Conservation (phyloP, 768 basidiomycete genomes). For the Russula abietina region DNA sequence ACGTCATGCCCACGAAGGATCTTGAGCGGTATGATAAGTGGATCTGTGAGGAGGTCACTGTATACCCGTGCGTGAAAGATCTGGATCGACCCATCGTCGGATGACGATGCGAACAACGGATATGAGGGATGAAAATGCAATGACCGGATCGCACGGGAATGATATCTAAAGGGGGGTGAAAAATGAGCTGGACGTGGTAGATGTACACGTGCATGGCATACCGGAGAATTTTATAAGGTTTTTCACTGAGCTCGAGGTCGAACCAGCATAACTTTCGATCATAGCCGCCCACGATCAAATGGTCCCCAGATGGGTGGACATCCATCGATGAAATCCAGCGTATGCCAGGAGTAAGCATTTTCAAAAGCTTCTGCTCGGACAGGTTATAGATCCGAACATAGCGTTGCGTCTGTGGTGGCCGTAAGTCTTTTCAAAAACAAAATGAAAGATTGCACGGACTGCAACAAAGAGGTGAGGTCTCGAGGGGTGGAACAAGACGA, state of each 20-base stretch:
- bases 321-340: slow-evolving; percentile 98
- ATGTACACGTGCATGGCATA: slow-evolving; percentile 30
- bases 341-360: slow-evolving; percentile 91
- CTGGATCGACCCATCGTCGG: slow-evolving; percentile 96
- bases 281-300: slow-evolving; percentile 95
- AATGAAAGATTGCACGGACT: slow-evolving; percentile 43
- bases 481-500: slow-evolving; percentile 88
- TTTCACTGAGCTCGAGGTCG: slow-evolving; percentile 92
- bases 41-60: slow-evolving; percentile 93
- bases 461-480: slow-evolving; percentile 98
- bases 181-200: background rate
- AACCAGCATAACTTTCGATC: slow-evolving; percentile 99
- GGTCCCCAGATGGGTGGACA: slow-evolving; percentile 91
- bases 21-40: slow-evolving; percentile 94
- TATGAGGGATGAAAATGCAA: slow-evolving; percentile 91
- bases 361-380: slow-evolving; percentile 85
- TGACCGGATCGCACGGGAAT: slow-evolving; percentile 87
- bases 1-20: slow-evolving; percentile 89
- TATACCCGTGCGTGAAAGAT: slow-evolving; percentile 95
- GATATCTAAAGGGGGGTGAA: slow-evolving; percentile 59
- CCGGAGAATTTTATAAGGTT: slow-evolving; percentile 96
- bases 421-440: background rate
- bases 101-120: slow-evolving; percentile 93
- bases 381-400: slow-evolving; percentile 95
- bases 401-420: slow-evolving; percentile 71